phyloP scores from a whole-genome alignment of 495 filamentous ascomycete genomes.

The Podospora conica region DNA sequence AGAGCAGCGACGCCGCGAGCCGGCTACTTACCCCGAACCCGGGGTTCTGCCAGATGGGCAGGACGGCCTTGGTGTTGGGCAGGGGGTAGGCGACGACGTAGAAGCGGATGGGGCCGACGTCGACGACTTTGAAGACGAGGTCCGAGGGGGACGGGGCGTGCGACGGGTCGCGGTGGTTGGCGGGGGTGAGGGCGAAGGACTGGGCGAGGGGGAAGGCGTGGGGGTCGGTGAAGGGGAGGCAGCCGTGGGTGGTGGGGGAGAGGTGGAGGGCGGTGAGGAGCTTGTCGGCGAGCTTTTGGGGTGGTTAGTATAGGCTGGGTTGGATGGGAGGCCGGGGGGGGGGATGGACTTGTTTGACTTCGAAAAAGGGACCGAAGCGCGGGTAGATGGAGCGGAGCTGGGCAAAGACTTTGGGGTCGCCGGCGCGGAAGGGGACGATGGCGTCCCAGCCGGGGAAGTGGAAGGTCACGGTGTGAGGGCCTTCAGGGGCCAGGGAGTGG shows the following conservation, averaged over 20 bases:
- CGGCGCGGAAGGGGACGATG: conserved; percentile 24
- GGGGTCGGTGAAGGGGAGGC: conserved; percentile 26
- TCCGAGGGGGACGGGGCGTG: conserved; percentile 18
- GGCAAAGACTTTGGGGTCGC: conserved; percentile 26
- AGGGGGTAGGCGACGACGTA: conserved; percentile 34
- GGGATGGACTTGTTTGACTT: conserved; percentile 6
- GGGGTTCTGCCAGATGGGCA: conserved; percentile 35
- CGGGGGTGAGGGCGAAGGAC: conserved; percentile 20
- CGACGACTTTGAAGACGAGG: conserved; percentile 31
- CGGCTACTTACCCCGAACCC: conserved; percentile 36
- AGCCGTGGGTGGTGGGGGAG: conserved; percentile 18
- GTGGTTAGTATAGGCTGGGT: no score
- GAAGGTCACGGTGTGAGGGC: conserved; percentile 35
- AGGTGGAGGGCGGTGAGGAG: conserved; percentile 11
- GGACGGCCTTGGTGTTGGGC: conserved; percentile 18
- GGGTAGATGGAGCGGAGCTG: conserved; percentile 37
- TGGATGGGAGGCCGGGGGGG: conserved; percentile 14
- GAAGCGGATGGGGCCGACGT: conserved; percentile 27
- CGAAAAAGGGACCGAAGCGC: conserved; percentile 31
- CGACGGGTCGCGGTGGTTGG: conserved; percentile 14
- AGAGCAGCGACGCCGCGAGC: conserved; percentile 32
- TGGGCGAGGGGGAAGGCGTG: conserved; percentile 19
- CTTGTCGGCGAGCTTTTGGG: not conserved
- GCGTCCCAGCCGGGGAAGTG: conserved; percentile 33
- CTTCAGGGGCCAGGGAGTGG: conserved; percentile 37